A percentile compares a stretch with the other conserved stretches of the same genome.
phyloP scores from a whole-genome alignment of 2,329 filamentous ascomycete genomes.

The Ascochyta lentis region DNA sequence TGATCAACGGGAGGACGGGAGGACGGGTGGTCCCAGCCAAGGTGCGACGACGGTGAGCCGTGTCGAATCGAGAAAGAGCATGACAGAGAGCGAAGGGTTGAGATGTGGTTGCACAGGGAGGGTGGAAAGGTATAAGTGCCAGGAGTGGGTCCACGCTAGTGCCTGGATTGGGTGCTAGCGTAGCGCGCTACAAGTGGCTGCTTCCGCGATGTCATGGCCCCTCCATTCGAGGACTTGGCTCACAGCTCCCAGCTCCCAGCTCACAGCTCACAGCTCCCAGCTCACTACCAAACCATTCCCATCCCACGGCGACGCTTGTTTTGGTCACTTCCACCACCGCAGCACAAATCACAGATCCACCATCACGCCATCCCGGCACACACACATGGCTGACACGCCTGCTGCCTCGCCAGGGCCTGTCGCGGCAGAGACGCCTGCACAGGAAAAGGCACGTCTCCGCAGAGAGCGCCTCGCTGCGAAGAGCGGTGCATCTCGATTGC shows the following conservation, averaged over 20 bases:
- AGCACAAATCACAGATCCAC: neutral
- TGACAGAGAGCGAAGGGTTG: neutral
- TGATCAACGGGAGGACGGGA: constrained; percentile 1
- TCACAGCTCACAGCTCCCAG: neutral
- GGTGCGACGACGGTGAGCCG: neutral
- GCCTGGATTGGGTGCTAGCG: constrained; percentile 2
- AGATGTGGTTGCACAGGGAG: neutral
- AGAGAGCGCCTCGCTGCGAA: constrained; percentile 83
- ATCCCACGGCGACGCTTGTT: constrained; percentile 1
- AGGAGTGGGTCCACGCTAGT: constrained; percentile 2
- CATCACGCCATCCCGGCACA: neutral
- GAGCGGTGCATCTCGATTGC: constrained; percentile 72
- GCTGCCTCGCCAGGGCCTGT: constrained; percentile 24
- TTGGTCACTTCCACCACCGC: neutral
- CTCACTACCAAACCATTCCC: constrained; percentile 1
- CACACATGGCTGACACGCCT: constrained; percentile 29
- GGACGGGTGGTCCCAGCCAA: constrained; percentile 2
- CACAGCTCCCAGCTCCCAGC: constrained; percentile 1
- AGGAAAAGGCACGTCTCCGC: constrained; percentile 71
- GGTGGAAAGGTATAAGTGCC: neutral
- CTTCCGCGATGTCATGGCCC: constrained; percentile 1
- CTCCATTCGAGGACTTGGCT: neutral
- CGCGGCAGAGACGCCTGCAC: constrained; percentile 50
- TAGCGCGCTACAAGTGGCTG: neutral
- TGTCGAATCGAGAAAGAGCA: constrained; percentile 2